Percentiles rank a stretch among this genome's conserved stretches.
Conservation (phyloP, 2,329 filamentous ascomycete species). For the Arthrobotrys pseudoclavata region DNA sequence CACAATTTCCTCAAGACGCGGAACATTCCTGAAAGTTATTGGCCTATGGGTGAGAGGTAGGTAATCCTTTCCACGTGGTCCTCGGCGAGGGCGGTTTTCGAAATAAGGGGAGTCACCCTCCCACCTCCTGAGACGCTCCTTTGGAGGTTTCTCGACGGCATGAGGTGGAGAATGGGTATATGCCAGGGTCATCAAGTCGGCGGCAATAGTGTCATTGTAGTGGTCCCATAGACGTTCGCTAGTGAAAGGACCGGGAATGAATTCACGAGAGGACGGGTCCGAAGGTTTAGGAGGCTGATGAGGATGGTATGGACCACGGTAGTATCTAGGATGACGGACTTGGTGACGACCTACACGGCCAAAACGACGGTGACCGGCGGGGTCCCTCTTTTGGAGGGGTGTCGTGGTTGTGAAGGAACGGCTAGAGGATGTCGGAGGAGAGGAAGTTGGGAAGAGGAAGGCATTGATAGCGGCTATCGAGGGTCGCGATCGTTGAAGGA, state of each 20-base stretch:
- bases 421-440: slow-evolving; percentile 23
- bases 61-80: slow-evolving; percentile 82
- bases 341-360: slow-evolving; percentile 75
- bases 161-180: slow-evolving; percentile 90
- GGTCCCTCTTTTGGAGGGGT: slow-evolving; percentile 48
- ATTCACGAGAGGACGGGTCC: slow-evolving; percentile 88
- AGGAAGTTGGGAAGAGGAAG: slow-evolving; percentile 39
- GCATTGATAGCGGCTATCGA: slow-evolving; percentile 49
- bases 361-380: slow-evolving; percentile 66
- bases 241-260: slow-evolving; percentile 90
- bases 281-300: slow-evolving; percentile 89
- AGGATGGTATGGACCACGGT: slow-evolving; percentile 92
- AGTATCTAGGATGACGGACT: slow-evolving; percentile 93
- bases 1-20: slow-evolving; percentile 82
- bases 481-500: slow-evolving; percentile 37
- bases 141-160: slow-evolving; percentile 72
- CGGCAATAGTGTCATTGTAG: slow-evolving; percentile 85
- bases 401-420: slow-evolving; percentile 49
- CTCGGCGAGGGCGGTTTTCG: slow-evolving; percentile 87
- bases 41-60: slow-evolving; percentile 79
- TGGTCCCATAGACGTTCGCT: slow-evolving; percentile 89
- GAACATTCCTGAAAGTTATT: slow-evolving; percentile 86
- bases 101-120: slow-evolving; percentile 93
- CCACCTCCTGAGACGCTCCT: slow-evolving; percentile 83
- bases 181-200: slow-evolving; percentile 88